Evolutionary conservation across 2,329 filamentous ascomycete species (phyloP).

Genomic region (Neofusicoccum cordaticola): DNA sequence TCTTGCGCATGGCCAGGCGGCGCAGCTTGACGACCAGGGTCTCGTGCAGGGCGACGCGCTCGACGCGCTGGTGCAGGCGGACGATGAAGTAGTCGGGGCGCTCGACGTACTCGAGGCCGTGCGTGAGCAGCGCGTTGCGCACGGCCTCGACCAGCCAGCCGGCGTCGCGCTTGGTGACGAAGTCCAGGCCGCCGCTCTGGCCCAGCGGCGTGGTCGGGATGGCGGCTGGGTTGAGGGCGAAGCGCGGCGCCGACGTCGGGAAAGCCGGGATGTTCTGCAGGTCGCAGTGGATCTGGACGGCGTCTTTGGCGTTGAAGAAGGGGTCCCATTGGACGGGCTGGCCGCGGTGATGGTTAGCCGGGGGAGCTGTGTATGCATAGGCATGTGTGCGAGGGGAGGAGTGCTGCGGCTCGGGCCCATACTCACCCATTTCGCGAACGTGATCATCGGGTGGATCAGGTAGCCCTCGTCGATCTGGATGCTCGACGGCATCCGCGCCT

Average conservation of each 20-base stretch:
- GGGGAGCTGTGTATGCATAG: neutral
- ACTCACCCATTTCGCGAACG: conserved; percentile 22
- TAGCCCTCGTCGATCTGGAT: conserved; percentile 23
- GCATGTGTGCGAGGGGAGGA: too few relatives aligned
- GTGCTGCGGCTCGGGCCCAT: too few relatives aligned
- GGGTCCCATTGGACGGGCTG: conserved; percentile 28
- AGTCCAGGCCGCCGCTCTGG: conserved; percentile 27
- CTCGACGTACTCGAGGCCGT: conserved; percentile 26
- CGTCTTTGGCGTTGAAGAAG: conserved; percentile 24
- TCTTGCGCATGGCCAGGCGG: conserved; percentile 3
- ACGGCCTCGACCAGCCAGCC: conserved; percentile 29
- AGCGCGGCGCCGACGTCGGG: neutral
- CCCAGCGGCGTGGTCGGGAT: conserved; percentile 23
- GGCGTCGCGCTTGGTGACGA: conserved; percentile 26
- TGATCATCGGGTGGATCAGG: conserved; percentile 24
- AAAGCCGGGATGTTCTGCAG: neutral
- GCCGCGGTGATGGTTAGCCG: neutral
- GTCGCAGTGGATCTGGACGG: conserved; percentile 21
- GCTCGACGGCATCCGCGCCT: neutral
- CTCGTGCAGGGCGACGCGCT: conserved; percentile 21
- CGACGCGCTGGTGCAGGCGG: conserved; percentile 24
- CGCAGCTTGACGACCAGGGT: conserved; percentile 16
- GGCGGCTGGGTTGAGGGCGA: neutral
- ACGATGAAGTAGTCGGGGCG: conserved; percentile 24
- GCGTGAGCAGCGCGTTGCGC: conserved; percentile 23